Evolutionary conservation across 257 asterid species (phyloP).

Genomic region (Solanum piurae): DNA sequence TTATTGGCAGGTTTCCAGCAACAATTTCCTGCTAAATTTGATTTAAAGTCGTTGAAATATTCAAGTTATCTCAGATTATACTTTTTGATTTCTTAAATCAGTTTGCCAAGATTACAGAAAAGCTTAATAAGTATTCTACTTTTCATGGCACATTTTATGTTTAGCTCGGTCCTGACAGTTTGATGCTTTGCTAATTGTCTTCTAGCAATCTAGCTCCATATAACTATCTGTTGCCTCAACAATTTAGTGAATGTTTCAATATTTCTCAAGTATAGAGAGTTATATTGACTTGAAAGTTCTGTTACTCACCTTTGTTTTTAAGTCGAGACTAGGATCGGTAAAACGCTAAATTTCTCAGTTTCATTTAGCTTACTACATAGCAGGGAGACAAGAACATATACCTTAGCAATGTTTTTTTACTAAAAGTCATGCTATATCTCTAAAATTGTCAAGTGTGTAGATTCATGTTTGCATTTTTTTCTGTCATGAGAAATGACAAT

Average conservation of each 20-base stretch:
- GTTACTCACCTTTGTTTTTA: neutral
- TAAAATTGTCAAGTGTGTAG: neutral
- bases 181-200: neutral
- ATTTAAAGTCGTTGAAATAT: neutral
- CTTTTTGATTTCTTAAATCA: neutral
- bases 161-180: neutral
- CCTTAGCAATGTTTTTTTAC: neutral
- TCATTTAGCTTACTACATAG: neutral
- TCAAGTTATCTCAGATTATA: neutral
- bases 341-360: neutral
- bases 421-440: neutral
- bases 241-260: neutral
- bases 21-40: neutral
- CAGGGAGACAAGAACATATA: neutral
- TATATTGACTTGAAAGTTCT: neutral
- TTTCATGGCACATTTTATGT: neutral
- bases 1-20: neutral
- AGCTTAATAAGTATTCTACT: neutral
- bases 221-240: neutral
- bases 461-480: neutral
- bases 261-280: neutral
- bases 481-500: neutral
- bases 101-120: neutral
- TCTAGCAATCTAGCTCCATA: neutral
- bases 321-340: neutral